These are phyloP conservation scores for Maudiozyma pseudohumilis DNA, from an alignment of 805 yeast genomes.

Conservation along the genomic window DNA sequence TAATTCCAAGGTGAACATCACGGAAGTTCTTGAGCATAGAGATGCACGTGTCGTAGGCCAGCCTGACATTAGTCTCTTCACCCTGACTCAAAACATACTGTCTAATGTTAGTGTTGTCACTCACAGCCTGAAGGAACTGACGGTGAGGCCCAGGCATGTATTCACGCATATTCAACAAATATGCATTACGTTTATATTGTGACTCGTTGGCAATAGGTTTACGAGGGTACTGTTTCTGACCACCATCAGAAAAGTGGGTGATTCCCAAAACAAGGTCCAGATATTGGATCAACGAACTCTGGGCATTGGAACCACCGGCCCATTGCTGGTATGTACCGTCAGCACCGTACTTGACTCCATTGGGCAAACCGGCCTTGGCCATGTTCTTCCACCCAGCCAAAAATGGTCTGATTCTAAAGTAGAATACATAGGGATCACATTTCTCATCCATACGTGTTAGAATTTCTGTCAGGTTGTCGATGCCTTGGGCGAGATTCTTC, in stretches of 20 bases:
- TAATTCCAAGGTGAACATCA: conserved; percentile 89
- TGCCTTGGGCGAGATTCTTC: conserved; percentile 60
- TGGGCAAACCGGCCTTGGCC: conserved; percentile 72
- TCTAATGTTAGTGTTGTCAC: conserved; percentile 48
- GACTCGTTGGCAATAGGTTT: not conserved
- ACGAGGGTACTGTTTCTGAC: not conserved
- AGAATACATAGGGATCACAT: conserved; percentile 91
- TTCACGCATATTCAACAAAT: conserved; percentile 71
- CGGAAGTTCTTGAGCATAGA: conserved; percentile 83
- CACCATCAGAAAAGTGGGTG: conserved; percentile 37
- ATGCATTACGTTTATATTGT: conserved; percentile 42
- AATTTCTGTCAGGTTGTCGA: conserved; percentile 63
- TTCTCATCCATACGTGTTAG: conserved; percentile 80
- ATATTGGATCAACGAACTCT: conserved; percentile 80
- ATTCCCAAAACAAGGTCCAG: conserved; percentile 69
- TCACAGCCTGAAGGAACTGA: conserved; percentile 55
- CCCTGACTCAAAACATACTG: conserved; percentile 47
- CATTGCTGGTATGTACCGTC: conserved; percentile 45
- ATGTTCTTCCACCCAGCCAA: conserved; percentile 93
- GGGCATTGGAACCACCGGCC: conserved; percentile 93
- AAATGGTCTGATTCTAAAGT: conserved; percentile 76
- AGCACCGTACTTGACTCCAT: conserved; percentile 71
- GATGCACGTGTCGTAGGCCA: conserved; percentile 79
- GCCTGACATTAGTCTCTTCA: conserved; percentile 43
- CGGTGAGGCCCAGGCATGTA: conserved; percentile 89